Evolutionary conservation across 352 stramenopile species (phyloP).

Genomic region (Phytophthora hybrid): DNA sequence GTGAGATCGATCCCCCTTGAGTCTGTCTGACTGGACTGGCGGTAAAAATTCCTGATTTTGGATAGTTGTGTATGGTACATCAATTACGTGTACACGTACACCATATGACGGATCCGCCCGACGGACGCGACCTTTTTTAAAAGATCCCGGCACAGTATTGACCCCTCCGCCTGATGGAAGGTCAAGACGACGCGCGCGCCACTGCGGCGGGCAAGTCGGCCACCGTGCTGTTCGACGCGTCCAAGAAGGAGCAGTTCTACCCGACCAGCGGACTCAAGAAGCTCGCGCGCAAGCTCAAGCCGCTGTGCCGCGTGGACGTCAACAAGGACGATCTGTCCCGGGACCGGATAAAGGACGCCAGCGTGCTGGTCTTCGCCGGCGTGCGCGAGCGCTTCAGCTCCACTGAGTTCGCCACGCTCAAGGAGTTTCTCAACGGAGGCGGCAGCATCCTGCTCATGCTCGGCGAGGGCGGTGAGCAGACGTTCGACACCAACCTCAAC

Average conservation of each 20-base stretch:
- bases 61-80: not conserved
- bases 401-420: slow-evolving; percentile 88
- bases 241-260: slow-evolving; percentile 95
- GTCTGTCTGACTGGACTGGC: slow-evolving; percentile 43
- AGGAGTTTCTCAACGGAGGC: slow-evolving; percentile 89
- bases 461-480: slow-evolving; percentile 91
- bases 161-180: slow-evolving; percentile 33
- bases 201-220: slow-evolving; percentile 28
- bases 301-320: slow-evolving; percentile 89
- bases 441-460: slow-evolving; percentile 93
- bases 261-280: slow-evolving; percentile 94
- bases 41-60: slow-evolving; percentile 21
- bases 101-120: not conserved
- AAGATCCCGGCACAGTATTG: slow-evolving; percentile 21
- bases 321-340: slow-evolving; percentile 96
- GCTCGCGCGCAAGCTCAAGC: slow-evolving; percentile 91
- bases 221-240: slow-evolving; percentile 91
- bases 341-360: slow-evolving; percentile 89
- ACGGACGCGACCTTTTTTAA: slow-evolving; percentile 39
- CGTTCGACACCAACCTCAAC: slow-evolving; percentile 95
- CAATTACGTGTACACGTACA: not conserved
- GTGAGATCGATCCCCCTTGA: slow-evolving; percentile 20
- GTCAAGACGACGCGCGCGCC: slow-evolving; percentile 27
- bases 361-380: slow-evolving; percentile 91
- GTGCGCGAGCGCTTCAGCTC: slow-evolving; percentile 92